phyloP scores from a whole-genome alignment of 148 eudicot genomes.

The Linanthus parryae region DNA sequence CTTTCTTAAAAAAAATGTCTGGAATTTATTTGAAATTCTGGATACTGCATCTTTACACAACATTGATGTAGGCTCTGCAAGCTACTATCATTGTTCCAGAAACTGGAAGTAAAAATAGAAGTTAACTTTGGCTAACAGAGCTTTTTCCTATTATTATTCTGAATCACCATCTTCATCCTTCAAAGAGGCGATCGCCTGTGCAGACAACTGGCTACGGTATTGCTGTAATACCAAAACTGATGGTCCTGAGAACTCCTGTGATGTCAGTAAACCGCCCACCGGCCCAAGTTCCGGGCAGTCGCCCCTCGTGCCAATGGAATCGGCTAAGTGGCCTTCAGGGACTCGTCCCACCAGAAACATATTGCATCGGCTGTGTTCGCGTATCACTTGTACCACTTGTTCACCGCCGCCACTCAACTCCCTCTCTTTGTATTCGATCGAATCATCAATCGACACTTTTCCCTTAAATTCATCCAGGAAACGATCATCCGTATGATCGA shows the following conservation, averaged over 20 bases:
- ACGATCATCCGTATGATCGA: conserved; percentile 33
- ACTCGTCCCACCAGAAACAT: conserved; percentile 61
- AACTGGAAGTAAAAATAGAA: too few relatives aligned
- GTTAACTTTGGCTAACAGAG: too few relatives aligned
- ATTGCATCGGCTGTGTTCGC: conserved; percentile 32
- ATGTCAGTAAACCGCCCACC: conserved; percentile 40
- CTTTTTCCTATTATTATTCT: too few relatives aligned
- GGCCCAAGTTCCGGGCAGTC: conserved; percentile 72
- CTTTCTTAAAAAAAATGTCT: too few relatives aligned
- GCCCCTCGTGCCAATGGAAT: conserved; percentile 16
- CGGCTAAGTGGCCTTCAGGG: conserved; percentile 46
- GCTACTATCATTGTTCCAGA: too few relatives aligned
- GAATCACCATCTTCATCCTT: conserved; percentile 9
- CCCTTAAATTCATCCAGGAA: conserved; percentile 22
- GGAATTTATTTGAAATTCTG: too few relatives aligned
- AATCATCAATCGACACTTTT: conserved; percentile 17
- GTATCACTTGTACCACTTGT: conserved; percentile 19
- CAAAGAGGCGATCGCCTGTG: conserved; percentile 20
- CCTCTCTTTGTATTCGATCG: conserved; percentile 47
- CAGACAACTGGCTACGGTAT: conserved; percentile 22
- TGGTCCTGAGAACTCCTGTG: conserved; percentile 40
- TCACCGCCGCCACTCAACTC: conserved; percentile 27
- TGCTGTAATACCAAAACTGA: conserved; percentile 71
- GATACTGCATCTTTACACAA: too few relatives aligned
- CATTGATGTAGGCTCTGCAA: too few relatives aligned